phyloP scores from a whole-genome alignment of 2,329 filamentous ascomycete genomes.

The Fusarium annulatum region DNA sequence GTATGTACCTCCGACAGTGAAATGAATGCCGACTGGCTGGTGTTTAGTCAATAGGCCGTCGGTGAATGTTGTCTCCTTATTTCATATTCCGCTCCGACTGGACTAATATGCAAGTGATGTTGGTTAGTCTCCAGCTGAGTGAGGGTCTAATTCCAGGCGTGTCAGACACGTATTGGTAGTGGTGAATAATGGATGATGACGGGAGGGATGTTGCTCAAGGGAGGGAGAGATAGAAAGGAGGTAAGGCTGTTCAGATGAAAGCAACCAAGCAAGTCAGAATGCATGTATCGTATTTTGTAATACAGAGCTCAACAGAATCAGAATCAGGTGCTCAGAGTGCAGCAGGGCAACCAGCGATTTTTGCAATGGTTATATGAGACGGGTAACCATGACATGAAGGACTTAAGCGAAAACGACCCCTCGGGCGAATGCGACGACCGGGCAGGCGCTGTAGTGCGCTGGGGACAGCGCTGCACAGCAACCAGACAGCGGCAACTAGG shows the following conservation, averaged over 20 bases:
- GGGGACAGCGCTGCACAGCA: constrained; percentile 27
- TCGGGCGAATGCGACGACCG: constrained; percentile 7
- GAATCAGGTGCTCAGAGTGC: constrained; percentile 7
- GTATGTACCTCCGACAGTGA: neutral
- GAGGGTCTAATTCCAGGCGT: constrained; percentile 28
- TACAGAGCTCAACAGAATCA: constrained; percentile 1
- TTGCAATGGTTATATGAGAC: constrained; percentile 23
- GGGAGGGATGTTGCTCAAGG: constrained; percentile 3
- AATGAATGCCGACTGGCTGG: constrained; percentile 10
- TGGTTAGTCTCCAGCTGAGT: constrained; percentile 29
- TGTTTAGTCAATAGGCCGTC: constrained; percentile 26
- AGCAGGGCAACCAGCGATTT: constrained; percentile 20
- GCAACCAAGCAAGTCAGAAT: neutral
- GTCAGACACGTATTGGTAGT: constrained; percentile 25
- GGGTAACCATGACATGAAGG: neutral
- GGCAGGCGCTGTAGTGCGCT: constrained; percentile 8
- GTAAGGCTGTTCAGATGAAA: neutral
- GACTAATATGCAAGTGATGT: constrained; percentile 24
- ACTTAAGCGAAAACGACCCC: constrained; percentile 29
- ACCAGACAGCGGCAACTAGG: constrained; percentile 5
- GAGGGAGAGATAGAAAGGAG: constrained; percentile 17
- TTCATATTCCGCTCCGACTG: constrained; percentile 6
- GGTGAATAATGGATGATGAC: constrained; percentile 14
- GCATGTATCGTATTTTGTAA: neutral
- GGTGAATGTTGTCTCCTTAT: constrained; percentile 29